Evolutionary conservation across 208 protist species (phyloP), one percentile per base, ranked within the genome.

Genomic region (Crithidia thermophila): DNA sequence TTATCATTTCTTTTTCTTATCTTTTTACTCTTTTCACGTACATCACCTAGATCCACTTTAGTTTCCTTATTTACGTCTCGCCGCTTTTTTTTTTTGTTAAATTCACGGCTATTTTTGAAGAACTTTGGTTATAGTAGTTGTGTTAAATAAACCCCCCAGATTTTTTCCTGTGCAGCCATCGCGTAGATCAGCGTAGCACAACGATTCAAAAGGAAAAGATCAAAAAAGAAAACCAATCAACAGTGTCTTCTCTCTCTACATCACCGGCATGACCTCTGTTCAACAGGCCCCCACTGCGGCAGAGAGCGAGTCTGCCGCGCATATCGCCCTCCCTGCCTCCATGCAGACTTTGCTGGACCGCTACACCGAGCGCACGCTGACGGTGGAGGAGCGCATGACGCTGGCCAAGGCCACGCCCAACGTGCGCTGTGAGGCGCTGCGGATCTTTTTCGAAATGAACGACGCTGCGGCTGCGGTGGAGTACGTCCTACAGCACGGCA

Each of bases 391-490:
- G 59, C 60, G 81, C 18, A 14, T 33, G 25, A 50, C 39, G 16
- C 69, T 91, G 16, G 57, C 66, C 1, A 6, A 28, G 34, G 61
- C 79, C 34, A 71, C 81, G 16, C 66, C 85, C 3, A 68, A 68
- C 10, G 59, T 74, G 2, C 85, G 88, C 20, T 91, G 84, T 56
- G 67, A 75, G 34, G 85, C 82, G 1, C 75, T 94, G 28, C 73
- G 79, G 10, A 80, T 87, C 63, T 72, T 90, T 34, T 88, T 88
- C 58, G 73, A 84, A n/a, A 80, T 77, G 31, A 64, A 67, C 30
- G 57, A 72, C 23, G 80, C 82, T 0, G 72, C 70, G 0, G 70
- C 80, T 4, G 74, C 72, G 9, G 49, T 87, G n/a, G 50, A 58
- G 53, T 88, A 85, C 62, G 71, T 90, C 16, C 25, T 93, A 20